phyloP scores from a whole-genome alignment of 805 yeast genomes.

The Candida nemodendra region DNA sequence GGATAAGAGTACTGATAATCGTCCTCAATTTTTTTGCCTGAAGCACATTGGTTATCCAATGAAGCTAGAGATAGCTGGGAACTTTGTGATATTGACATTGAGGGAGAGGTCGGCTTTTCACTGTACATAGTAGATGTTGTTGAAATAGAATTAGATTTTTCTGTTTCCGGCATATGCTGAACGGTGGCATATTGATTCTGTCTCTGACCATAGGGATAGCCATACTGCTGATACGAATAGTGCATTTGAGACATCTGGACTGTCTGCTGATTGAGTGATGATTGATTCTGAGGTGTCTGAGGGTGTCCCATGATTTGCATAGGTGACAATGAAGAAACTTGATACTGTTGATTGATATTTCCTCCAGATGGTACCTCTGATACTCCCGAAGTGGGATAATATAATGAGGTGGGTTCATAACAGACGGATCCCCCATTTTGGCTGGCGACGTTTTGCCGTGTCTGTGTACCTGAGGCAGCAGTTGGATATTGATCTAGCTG shows the following conservation, averaged over 20 bases:
- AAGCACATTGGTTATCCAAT: slow-evolving; percentile 4
- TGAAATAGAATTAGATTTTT: slow-evolving; percentile 5
- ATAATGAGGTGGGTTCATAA: not conserved
- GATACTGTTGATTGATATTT: not conserved
- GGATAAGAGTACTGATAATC: slow-evolving; percentile 11
- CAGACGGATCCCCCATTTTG: not conserved
- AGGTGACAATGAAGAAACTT: not conserved
- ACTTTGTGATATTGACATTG: slow-evolving; percentile 5
- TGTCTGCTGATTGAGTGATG: not conserved
- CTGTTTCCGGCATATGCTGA: slow-evolving; percentile 4
- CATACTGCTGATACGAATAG: not conserved
- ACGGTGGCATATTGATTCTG: not conserved
- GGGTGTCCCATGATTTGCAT: not conserved
- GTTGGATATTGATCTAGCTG: slow-evolving; percentile 1
- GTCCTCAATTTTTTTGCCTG: slow-evolving; percentile 12
- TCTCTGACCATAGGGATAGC: not conserved
- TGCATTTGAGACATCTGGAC: not conserved
- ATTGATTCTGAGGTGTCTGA: not conserved
- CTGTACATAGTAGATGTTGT: slow-evolving; percentile 4
- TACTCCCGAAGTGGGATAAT: not conserved
- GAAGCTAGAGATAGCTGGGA: slow-evolving; percentile 2
- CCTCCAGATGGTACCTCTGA: not conserved
- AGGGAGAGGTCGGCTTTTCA: slow-evolving; percentile 5
- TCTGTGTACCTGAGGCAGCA: slow-evolving; percentile 2
- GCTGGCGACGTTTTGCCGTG: not conserved